Evolutionary conservation across 169 alveolate species (phyloP), one percentile per base, ranked within the genome.

Genomic region (Theileria parva): DNA sequence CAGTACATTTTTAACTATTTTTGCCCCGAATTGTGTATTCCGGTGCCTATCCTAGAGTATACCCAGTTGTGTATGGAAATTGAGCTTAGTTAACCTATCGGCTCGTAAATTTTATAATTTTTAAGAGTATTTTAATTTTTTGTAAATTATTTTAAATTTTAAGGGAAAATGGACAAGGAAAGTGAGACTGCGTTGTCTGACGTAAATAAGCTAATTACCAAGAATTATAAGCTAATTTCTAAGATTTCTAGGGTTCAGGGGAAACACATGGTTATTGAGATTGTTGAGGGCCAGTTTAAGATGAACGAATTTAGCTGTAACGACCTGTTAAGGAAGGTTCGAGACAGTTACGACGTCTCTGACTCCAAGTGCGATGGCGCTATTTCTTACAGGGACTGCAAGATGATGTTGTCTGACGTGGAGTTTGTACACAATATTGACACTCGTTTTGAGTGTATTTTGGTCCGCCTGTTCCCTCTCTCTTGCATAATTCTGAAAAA

Each of bases 301-400:
- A 84, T 84, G 90, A 76, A 77, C 63, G 90, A 84, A 59, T 70
- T 44, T 34, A 57, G 80, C 64, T 76, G 77, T 59, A 70, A 55
- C 23, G 63, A 77, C 65, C 72, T 84, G 37, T 57, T 84, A 70
- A 21, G 21, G 44, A 76, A 67, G 60, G 86, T 84, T 59, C 55
- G 74, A 23, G 69, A 5, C 11, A 19, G 53, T 21, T 76, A 86
- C 72, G 60, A 77, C 13, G 51, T 51, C 48, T 25, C 57, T 25
- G 71, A 65, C 59, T 34, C 23, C 4, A 51, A 53, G 37, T 68
- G 71, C 70, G 51, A 32, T 32, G 96, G 95, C 15, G 80, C 88
- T 51, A 83, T 93, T 51, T 93, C 92, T 50, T 93, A 93, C 57
- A 88, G 96, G 8, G 96, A 93, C 34, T 93, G 96, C 84, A 89